Evolutionary conservation across 352 stramenopile species (phyloP).

Genomic region (Phytophthora boehmeriae): DNA sequence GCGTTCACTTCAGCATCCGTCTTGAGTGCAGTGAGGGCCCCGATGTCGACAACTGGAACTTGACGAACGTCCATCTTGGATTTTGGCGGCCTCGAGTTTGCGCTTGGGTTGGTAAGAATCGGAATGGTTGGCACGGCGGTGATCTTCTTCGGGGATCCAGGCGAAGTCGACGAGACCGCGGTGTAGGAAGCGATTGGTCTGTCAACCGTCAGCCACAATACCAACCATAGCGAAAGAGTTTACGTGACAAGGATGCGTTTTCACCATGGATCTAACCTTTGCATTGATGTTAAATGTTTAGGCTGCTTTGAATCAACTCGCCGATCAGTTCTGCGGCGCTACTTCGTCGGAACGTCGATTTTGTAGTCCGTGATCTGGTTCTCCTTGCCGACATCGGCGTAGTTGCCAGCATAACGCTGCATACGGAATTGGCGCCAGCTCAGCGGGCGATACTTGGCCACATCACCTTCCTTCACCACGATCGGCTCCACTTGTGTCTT

Average conservation of each 20-base stretch:
- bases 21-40: slow-evolving; percentile 42
- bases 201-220: too few species aligned
- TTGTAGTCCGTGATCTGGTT: slow-evolving; percentile 91
- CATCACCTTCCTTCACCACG: slow-evolving; percentile 39
- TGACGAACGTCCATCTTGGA: slow-evolving; percentile 32
- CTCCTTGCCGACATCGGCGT: slow-evolving; percentile 90
- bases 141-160: too few species aligned
- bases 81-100: too few species aligned
- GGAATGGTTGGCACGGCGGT: too few species aligned
- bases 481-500: slow-evolving; percentile 68
- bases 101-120: too few species aligned
- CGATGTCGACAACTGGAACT: slow-evolving; percentile 62
- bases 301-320: too few species aligned
- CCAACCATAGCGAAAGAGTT: too few species aligned
- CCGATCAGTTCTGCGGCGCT: not conserved
- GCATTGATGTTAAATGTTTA: too few species aligned
- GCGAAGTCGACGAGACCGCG: too few species aligned
- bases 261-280: too few species aligned
- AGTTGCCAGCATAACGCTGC: slow-evolving; percentile 90
- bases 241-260: too few species aligned
- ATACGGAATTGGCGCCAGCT: slow-evolving; percentile 89
- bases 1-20: slow-evolving; percentile 41
- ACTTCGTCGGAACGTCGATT: slow-evolving; percentile 8
- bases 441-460: slow-evolving; percentile 74
- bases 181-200: too few species aligned